Evolutionary conservation across 2,329 filamentous ascomycete genomes (phyloP).

Genomic region (Colletotrichum tanaceti): DNA sequence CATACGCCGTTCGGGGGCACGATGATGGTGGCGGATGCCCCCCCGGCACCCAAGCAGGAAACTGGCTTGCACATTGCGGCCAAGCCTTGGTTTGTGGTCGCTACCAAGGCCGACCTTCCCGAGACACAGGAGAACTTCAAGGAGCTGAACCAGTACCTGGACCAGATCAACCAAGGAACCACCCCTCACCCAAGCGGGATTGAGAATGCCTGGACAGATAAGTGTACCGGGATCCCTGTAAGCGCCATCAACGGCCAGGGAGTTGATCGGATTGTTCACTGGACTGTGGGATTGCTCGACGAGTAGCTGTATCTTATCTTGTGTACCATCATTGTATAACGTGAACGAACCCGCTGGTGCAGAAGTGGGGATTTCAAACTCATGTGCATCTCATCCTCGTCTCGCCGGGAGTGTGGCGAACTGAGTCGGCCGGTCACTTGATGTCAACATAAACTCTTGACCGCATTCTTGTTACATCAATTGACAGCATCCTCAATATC

Average conservation of each 20-base stretch:
- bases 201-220: constrained; percentile 66
- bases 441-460: background rate
- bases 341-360: constrained; percentile 1
- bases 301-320: constrained; percentile 46
- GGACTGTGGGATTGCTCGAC: constrained; percentile 76
- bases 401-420: no score
- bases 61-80: constrained; percentile 79
- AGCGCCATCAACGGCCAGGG: constrained; percentile 91
- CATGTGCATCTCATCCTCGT: no score
- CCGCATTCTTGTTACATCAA: background rate
- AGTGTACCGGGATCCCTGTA: constrained; percentile 81
- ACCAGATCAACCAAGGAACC: constrained; percentile 69
- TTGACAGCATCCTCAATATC: no score
- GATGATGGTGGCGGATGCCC: constrained; percentile 49
- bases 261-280: constrained; percentile 78
- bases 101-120: constrained; percentile 89
- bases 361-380: background rate
- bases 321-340: constrained; percentile 25
- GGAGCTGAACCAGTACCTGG: constrained; percentile 76
- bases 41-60: constrained; percentile 43
- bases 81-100: constrained; percentile 97
- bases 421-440: no score
- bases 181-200: constrained; percentile 79
- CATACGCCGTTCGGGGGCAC: constrained; percentile 30
- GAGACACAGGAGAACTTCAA: constrained; percentile 83